Evolutionary conservation across 805 yeast species (phyloP), one percentile per base, ranked within the genome.

Genomic region (Scheffersomyces coipomensis): DNA sequence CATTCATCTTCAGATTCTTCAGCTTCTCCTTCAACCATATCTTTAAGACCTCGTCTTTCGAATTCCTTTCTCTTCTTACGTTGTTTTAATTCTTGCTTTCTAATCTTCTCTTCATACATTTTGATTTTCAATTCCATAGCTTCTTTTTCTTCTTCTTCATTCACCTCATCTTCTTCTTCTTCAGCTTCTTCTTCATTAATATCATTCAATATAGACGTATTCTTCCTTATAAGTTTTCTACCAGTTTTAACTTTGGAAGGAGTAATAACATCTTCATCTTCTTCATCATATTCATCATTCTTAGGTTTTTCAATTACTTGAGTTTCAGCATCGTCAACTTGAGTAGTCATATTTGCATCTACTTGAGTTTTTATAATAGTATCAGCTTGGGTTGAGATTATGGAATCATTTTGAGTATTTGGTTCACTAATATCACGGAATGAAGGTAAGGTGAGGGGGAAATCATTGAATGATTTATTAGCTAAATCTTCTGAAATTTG

Each of bases 1-100:
- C 88, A 87, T 65, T 87, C 95, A 68, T 87, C 95, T 44, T 87
- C 95, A 26, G 93, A 85, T 64, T 87, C 95, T 49, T 78, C 89
- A 32, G 95, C 95, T 66, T 86, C 93, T 35, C 84, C 82, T 51
- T 87, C 91, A 56, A 86, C 68, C 38, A 87, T 73, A 19, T 76
- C 69, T 38, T 71, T 71, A 15, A 81, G 48, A 2, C 90, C 90
- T 41, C 64, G 71, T 21, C 74, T 64, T 45, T 76, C 84, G 68
- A 83, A 60, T 44, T 79, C 85, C 45, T 64, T 74, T 37, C 76
- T 61, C 37, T 57, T 51, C 40, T 53, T 56, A 16, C 68, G 53
- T 2, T 51, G 43, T 38, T 54, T 54, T 30, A 69, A 55, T 42
- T 70, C 75, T 40, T 57, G 50, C 13, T 56, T 51, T 35, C 64